Evolutionary conservation across 139 green algal genomes (phyloP), one percentile per base, ranked within the genome.

Genomic region (Micractinium sp.): DNA sequence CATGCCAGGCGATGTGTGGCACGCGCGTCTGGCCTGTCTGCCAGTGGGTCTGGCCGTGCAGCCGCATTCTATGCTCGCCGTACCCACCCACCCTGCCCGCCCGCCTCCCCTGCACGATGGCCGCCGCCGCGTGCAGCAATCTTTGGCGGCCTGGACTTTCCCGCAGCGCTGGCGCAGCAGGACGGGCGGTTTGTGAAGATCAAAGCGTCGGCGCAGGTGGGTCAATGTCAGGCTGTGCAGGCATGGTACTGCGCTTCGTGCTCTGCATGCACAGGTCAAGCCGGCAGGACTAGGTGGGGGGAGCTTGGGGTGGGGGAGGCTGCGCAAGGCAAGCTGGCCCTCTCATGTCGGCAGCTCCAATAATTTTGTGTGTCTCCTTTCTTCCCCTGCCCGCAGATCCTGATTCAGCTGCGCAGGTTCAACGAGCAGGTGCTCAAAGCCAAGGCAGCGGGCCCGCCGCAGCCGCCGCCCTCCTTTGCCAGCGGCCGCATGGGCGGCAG

Each of bases 331-430:
- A n/a, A n/a, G n/a, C n/a, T n/a, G n/a, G n/a, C n/a, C n/a, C n/a
- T n/a, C n/a, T n/a, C n/a, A n/a, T n/a, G n/a, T n/a, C n/a, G n/a
- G n/a, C n/a, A n/a, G n/a, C n/a, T n/a, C n/a, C n/a, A n/a, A n/a
- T n/a, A n/a, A n/a, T n/a, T n/a, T n/a, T n/a, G n/a, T n/a, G n/a
- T n/a, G n/a, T n/a, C n/a, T n/a, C n/a, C n/a, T n/a, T n/a, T n/a
- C 60, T 16, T 38, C 38, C 22, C 38, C 36, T 60, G 41, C 33
- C 47, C 88, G 84, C 93, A 97, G 94, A 94, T 97, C n/a, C 76
- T 94, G 7, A 97, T 97, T 76, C 94, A 97, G 92, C 92, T 98
- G 60, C 88, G 91, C 19, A 92, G 92, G n/a, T 98, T 98, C 91
- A 93, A 92, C 73, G 87, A 95, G 56, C 69, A 61, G 82, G 82